A percentile compares a stretch with the other conserved stretches of the same genome.
Conservation (phyloP, 140 eudicot species). For the Anethum foeniculum region DNA sequence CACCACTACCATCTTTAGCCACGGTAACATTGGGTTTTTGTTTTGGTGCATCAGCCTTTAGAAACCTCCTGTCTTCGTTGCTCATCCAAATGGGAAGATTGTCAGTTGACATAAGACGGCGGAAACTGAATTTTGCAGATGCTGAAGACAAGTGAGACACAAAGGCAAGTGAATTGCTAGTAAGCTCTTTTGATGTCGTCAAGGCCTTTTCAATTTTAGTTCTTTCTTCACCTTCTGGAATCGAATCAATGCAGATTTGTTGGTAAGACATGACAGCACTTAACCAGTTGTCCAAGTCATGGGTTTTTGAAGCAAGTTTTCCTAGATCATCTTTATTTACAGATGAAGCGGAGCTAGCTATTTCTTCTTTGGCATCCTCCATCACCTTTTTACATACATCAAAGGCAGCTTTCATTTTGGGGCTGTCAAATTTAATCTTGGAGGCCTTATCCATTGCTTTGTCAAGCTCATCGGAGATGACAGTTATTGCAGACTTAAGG, state of each 20-base stretch:
- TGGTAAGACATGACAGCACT: conserved; percentile 67
- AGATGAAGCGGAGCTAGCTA: conserved; percentile 19
- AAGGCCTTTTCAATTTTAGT: conserved; percentile 28
- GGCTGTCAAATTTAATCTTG: conserved; percentile 20
- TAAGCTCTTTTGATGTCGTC: conserved; percentile 30
- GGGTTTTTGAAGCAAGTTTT: not conserved
- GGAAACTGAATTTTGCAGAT: conserved; percentile 11
- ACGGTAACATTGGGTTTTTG: conserved; percentile 34
- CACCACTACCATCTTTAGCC: conserved; percentile 59
- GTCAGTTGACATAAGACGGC: conserved; percentile 6
- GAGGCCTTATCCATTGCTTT: conserved; percentile 22
- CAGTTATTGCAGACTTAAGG: conserved; percentile 21
- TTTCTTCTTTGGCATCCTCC: conserved; percentile 33
- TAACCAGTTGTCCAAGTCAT: conserved; percentile 52
- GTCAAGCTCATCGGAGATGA: conserved; percentile 33
- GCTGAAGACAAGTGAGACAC: conserved; percentile 23
- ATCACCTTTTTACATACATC: conserved; percentile 30
- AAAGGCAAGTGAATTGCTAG: conserved; percentile 70
- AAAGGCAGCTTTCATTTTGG: conserved; percentile 29
- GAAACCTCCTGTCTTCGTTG: conserved; percentile 27
- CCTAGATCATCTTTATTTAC: conserved; percentile 4
- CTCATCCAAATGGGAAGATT: conserved; percentile 39
- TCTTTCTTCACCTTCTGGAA: conserved; percentile 43
- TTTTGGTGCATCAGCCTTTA: conserved; percentile 21
- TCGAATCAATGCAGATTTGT: conserved; percentile 66